Percentiles rank a stretch among this genome's conserved stretches.
Evolutionary conservation across 768 basidiomycete species (phyloP).

Genomic region (Artomyces pyxidatus): DNA sequence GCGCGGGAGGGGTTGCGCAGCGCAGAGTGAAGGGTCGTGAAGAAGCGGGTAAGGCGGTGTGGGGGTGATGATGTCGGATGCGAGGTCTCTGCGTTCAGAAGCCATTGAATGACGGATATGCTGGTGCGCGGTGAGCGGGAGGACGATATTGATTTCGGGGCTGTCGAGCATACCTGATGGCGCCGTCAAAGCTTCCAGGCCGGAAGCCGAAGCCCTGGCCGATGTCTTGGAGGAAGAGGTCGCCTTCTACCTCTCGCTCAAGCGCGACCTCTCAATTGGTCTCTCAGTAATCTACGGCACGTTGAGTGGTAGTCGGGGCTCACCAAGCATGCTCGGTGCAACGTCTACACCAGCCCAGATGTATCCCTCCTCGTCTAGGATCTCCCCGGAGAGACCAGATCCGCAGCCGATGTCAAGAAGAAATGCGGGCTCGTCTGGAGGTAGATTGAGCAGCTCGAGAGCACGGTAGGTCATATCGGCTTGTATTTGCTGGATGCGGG

Average conservation of each 20-base stretch:
- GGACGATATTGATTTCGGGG: background rate
- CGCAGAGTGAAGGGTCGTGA: conserved; percentile 84
- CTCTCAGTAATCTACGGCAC: background rate
- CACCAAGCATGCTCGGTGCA: conserved; percentile 94
- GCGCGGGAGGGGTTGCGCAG: conserved; percentile 82
- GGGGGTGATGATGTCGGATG: conserved; percentile 85
- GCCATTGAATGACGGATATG: conserved; percentile 98
- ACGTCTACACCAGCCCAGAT: conserved; percentile 93
- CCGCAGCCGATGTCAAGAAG: conserved; percentile 96
- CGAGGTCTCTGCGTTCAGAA: conserved; percentile 92
- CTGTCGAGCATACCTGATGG: conserved; percentile 63
- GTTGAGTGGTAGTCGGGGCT: conserved; percentile 18
- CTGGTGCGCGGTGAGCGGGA: conserved; percentile 32
- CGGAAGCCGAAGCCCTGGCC: conserved; percentile 97
- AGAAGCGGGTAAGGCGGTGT: conserved; percentile 80
- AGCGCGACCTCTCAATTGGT: conserved; percentile 75
- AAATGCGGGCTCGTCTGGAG: conserved; percentile 71
- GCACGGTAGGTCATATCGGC: conserved; percentile 97
- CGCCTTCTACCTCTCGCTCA: conserved; percentile 92
- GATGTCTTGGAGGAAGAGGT: conserved; percentile 94
- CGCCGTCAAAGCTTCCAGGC: conserved; percentile 95
- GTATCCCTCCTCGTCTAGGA: conserved; percentile 90
- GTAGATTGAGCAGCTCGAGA: conserved; percentile 80
- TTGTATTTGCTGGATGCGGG: conserved; percentile 94
- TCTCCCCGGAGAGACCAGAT: conserved; percentile 93